Evolutionary conservation across 345 rosid genomes (phyloP).

Genomic region (Lenwebbia sp.): DNA sequence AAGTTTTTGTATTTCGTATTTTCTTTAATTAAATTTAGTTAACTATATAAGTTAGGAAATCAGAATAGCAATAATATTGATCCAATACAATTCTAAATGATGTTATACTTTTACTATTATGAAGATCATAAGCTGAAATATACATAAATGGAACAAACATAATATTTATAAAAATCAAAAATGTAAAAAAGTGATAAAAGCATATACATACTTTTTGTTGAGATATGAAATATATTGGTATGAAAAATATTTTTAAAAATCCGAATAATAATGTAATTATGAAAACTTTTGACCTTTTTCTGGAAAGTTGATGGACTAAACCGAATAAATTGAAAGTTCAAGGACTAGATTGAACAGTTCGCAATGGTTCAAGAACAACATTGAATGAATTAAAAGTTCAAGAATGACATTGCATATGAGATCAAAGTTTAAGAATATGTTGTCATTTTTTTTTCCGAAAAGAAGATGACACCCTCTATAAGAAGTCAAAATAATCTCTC

Average conservation of each 20-base stretch:
- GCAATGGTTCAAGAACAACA: accelerated
- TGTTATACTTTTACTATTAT: not conserved
- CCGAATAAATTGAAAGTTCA: not conserved
- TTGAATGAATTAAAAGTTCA: not conserved
- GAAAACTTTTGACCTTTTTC: not conserved
- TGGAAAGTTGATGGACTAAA: not conserved
- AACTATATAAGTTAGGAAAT: not conserved
- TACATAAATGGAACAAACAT: not conserved
- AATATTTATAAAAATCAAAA: not conserved
- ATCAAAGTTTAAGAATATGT: not conserved
- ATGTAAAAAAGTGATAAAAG: not conserved
- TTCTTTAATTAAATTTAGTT: not conserved
- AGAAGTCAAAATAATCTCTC: not conserved
- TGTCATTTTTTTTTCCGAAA: not conserved
- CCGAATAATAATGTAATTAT: not conserved
- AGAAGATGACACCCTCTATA: not conserved
- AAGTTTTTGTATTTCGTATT: not conserved
- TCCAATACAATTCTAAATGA: not conserved
- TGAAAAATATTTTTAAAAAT: not conserved
- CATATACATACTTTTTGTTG: not conserved
- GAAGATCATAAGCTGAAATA: not conserved
- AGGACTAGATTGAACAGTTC: not conserved
- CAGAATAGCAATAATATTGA: not conserved
- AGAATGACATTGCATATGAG: not conserved
- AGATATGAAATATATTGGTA: not conserved